Conservation (phyloP, 352 stramenopile genomes). For the Pythium aristosporum region DNA sequence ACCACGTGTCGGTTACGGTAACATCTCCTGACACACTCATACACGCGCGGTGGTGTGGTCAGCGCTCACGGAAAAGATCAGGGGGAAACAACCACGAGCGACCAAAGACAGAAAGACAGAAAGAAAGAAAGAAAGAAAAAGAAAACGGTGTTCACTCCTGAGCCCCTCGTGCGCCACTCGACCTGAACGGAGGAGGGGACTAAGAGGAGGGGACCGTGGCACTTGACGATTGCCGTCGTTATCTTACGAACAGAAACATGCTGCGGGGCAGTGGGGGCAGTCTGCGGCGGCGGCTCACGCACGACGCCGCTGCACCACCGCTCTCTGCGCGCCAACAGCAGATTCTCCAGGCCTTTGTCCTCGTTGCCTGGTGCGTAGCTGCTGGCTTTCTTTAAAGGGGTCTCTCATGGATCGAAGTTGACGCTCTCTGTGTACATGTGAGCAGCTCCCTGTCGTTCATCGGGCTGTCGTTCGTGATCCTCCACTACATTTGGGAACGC, state of each 20-base stretch:
- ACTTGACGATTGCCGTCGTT: not conserved
- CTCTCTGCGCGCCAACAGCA: constrained; percentile 15
- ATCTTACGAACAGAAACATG: not conserved
- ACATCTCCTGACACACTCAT: no score
- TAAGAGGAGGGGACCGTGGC: not conserved
- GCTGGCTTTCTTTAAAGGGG: not conserved
- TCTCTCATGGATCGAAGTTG: not conserved
- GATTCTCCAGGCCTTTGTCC: constrained; percentile 21
- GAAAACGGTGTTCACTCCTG: not conserved
- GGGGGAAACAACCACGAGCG: not conserved
- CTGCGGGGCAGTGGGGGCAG: not conserved
- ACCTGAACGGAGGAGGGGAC: no score
- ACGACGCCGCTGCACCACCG: not conserved
- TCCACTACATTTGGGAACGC: constrained; percentile 50
- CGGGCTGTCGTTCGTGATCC: constrained; percentile 63
- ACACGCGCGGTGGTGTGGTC: not conserved
- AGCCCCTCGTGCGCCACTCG: no score
- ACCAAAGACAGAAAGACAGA: not conserved
- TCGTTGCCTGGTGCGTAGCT: constrained; percentile 22
- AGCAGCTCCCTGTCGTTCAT: constrained; percentile 53
- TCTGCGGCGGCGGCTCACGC: constrained; percentile 33
- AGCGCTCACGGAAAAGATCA: not conserved
- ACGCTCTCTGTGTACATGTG: not conserved
- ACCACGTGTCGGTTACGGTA: no score
- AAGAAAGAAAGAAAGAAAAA: constrained; percentile 2